These are phyloP conservation scores for Whalleya microplaca DNA, from an alignment of 2,329 filamentous ascomycete genomes.

Conservation along the genomic window DNA sequence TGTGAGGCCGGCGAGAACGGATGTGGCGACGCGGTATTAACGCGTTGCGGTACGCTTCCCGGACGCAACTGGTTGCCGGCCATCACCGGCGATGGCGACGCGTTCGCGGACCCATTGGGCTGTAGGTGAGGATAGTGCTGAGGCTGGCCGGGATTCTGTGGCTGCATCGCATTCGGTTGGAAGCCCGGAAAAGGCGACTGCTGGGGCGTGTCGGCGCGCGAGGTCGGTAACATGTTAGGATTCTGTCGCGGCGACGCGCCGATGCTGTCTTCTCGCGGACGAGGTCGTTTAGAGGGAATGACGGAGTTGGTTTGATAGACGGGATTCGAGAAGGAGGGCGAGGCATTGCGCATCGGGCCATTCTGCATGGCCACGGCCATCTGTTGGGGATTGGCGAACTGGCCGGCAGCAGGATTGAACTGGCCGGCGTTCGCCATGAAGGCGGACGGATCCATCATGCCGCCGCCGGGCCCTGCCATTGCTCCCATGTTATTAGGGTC, in stretches of 20 bases:
- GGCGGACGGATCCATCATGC: conserved; percentile 68
- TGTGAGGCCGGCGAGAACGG: conserved; percentile 80
- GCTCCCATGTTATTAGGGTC: conserved; percentile 58
- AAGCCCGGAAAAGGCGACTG: conserved; percentile 74
- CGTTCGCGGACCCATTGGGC: conserved; percentile 77
- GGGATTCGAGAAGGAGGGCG: conserved; percentile 76
- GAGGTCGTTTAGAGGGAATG: conserved; percentile 86
- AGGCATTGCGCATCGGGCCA: conserved; percentile 80
- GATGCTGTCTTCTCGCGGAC: conserved; percentile 81
- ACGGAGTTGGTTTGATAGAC: conserved; percentile 84
- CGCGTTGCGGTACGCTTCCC: conserved; percentile 74
- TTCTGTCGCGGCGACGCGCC: conserved; percentile 80
- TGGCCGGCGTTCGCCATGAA: conserved; percentile 64
- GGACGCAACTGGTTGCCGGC: conserved; percentile 72
- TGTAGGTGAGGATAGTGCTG: conserved; percentile 82
- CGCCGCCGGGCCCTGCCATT: conserved; percentile 39
- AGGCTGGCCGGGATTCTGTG: conserved; percentile 65
- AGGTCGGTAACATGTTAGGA: conserved; percentile 73
- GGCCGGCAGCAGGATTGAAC: conserved; percentile 59
- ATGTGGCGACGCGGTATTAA: conserved; percentile 90
- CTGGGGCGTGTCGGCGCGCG: conserved; percentile 90
- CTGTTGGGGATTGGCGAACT: conserved; percentile 60
- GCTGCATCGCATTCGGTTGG: conserved; percentile 65
- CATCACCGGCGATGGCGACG: conserved; percentile 93
- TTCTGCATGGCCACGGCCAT: conserved; percentile 71